These are phyloP conservation scores for Syncephalastrum monosporum DNA, from an alignment of 371 early-diverging fungal species.

Conservation along the genomic window DNA sequence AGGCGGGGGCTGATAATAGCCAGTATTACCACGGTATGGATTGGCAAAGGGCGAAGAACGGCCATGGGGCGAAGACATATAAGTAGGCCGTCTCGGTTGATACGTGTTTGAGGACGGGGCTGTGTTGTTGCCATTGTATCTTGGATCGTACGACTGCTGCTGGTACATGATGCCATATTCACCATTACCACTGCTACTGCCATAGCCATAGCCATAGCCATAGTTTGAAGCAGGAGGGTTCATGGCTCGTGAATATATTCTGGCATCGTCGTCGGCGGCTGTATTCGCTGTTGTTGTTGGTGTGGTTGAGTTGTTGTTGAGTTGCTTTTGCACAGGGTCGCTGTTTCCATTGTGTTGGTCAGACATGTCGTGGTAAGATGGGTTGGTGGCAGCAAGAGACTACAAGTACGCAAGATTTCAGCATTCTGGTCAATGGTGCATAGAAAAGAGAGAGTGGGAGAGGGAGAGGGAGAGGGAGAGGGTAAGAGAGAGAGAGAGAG, in stretches of 20 bases:
- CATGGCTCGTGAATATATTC: not conserved
- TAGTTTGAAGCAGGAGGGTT: not conserved
- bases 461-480: too few relatives aligned
- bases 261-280: too few relatives aligned
- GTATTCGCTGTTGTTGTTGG: slow-evolving; percentile 1
- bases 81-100: not conserved
- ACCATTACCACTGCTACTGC: not conserved
- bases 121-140: too few relatives aligned
- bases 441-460: not conserved
- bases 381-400: slow-evolving; percentile 12
- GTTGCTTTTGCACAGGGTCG: not conserved
- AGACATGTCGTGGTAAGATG: slow-evolving; percentile 10
- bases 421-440: not conserved
- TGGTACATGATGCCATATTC: not conserved
- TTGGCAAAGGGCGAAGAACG: not conserved
- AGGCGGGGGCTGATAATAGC: slow-evolving; percentile 4
- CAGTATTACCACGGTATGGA: too few relatives aligned
- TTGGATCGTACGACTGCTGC: too few relatives aligned
- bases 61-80: slow-evolving; percentile 6
- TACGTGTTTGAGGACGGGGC: too few relatives aligned
- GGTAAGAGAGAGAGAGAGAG: too few relatives aligned
- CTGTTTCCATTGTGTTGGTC: slow-evolving; percentile 10
- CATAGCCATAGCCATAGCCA: not conserved
- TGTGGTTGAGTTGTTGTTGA: not conserved
- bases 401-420: not conserved